Evolutionary conservation across 331 rosid genomes (phyloP), one percentile per base, ranked within the genome.

Genomic region (Quercus phellos): DNA sequence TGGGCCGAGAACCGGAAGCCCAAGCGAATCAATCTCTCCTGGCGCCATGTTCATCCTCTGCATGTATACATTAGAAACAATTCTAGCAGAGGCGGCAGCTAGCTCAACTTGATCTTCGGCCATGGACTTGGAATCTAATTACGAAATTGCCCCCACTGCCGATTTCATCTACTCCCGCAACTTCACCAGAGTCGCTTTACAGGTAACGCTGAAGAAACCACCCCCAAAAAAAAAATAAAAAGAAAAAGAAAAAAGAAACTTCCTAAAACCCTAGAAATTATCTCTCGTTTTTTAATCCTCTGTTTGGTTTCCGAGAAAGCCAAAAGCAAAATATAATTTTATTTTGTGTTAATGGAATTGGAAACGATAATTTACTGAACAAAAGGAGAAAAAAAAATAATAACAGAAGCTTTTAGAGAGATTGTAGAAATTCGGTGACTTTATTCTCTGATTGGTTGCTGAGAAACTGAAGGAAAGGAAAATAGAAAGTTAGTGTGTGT

Each of bases 141-240:
- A 88, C 85, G 97, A 92, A 61, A 86, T 92, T 74, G 71, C 70
- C 21, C 80, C 89, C 74, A 86, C 97, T 29, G 91, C 87, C 10
- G 70, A 87, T 26, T 90, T 90, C 92, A 89, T 94, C 69, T 86
- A 53, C 43, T 51, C 59, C 73, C 91, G 76, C 56, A 84, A 81
- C 72, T 90, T 90, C 87, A 79, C 81, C 74, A 87, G 88, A 82
- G 97, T 89, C 68, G 98, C 89, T 82, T 84, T 94, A 73, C 97
- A 93, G 91, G 98, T 91, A 85, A 60, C 53, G 24, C 13, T 12
- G 2, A 59, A 78, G 1, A n/a, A 58, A 50, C 24, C 1, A 68
- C 46, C 11, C 2, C 6, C 24, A 24, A 24, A 24, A 24, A 24
- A 24, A 24, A 24, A 19, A 30, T 0, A 46, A 16, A 26, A 26